Base-by-base conservation (phyloP, 2,329 filamentous ascomycete species). In the Colletotrichum falcatum region DNA sequence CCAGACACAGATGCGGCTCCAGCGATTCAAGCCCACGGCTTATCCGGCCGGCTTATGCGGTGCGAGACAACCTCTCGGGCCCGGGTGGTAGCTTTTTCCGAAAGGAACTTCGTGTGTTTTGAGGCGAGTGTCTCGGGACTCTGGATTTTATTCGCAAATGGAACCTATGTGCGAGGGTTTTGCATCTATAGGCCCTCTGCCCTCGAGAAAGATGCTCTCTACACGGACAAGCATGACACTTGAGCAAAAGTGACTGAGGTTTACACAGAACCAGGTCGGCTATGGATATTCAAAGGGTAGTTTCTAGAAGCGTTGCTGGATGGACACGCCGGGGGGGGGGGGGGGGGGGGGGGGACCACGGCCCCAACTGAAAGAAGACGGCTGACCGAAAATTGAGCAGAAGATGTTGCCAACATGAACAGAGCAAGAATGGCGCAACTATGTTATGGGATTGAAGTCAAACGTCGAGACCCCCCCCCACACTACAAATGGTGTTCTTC, bases 401-500 rank as follows among this genome's bases (percentile, higher is more conserved):
- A n/a, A 18, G 48, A 44, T 48, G 35, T 20, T 39, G 35, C 39
- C 30, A 33, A 49, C 42, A 23, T 35, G 30, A 55, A 42, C 33
- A 65, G 63, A 39, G 28, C 26, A n/a, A 16, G 23, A 46, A 49
- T 26, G 30, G 39, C 48, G 39, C 42, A 39, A 48, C 28, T 46
- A 16, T 42, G n/a, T 37, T 39, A 49, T 42, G 58, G 62, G 66
- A 42, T 66, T 30, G 28, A 49, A 18, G 16, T 60, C 53, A 30
- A 46, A 37, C 18, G 33, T 39, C 39, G 53, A 49, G 51, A 23
- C 51, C 51, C n/a, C 39, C 55, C 62, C 39, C 46, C 48, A 18
- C 64, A 48, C 26, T 68, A 23, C 66, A 59, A 49, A 42, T n/a
- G 28, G 35, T 42, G 37, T 39, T 39, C 33, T 55, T 54, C 14